phyloP scores from a whole-genome alignment of 1,284 basidiomycete genomes.

The Puccinia polysora region DNA sequence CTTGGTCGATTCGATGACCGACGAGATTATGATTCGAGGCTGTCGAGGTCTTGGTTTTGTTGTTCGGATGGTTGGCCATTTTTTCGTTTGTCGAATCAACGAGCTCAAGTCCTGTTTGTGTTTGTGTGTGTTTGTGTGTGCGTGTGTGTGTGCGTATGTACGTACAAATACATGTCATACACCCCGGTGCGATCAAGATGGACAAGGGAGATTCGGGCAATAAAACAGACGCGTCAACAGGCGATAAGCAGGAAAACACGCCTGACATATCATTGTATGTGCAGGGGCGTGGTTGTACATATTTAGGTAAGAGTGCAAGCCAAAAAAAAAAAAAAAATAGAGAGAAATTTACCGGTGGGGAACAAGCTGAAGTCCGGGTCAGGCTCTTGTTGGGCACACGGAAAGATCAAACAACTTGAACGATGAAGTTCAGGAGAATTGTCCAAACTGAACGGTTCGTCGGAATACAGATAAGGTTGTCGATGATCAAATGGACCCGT shows the following conservation, averaged over 20 bases:
- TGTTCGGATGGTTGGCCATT: slow-evolving; percentile 26
- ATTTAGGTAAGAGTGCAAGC: too few species aligned
- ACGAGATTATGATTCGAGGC: slow-evolving; percentile 52
- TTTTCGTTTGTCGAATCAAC: slow-evolving; percentile 23
- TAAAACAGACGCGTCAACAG: too few species aligned
- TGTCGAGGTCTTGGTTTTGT: slow-evolving; percentile 19
- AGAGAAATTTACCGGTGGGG: slow-evolving; percentile 10
- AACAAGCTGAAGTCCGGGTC: slow-evolving; percentile 30
- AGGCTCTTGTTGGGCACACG: slow-evolving; percentile 28
- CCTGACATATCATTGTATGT: too few species aligned
- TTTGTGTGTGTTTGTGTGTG: too few species aligned
- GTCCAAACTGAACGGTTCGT: slow-evolving; percentile 28
- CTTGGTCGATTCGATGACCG: slow-evolving; percentile 54
- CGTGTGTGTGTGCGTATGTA: too few species aligned
- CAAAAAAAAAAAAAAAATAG: background rate
- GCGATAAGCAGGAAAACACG: too few species aligned
- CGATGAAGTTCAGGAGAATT: slow-evolving; percentile 36
- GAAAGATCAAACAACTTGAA: slow-evolving; percentile 17
- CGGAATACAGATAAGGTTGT: slow-evolving; percentile 29
- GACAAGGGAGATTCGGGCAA: too few species aligned
- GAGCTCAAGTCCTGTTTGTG: slow-evolving; percentile 28
- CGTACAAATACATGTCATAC: too few species aligned
- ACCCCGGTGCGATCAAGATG: too few species aligned
- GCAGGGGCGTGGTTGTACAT: too few species aligned
- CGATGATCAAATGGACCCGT: slow-evolving; percentile 20